Conservation (phyloP, 2,329 filamentous ascomycete species). For the Immersiporthe knoxdaviesiana region DNA sequence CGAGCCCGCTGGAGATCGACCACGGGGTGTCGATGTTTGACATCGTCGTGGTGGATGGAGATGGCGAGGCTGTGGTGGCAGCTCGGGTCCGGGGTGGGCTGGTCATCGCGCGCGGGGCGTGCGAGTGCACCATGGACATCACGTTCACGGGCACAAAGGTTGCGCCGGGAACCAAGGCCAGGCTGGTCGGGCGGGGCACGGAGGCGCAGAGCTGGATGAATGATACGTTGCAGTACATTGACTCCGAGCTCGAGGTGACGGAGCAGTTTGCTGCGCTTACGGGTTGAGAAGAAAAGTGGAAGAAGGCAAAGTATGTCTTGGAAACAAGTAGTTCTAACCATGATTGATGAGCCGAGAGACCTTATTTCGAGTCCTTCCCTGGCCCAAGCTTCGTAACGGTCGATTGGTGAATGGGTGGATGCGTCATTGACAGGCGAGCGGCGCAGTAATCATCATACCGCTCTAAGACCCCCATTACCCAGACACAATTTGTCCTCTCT, state of each 20-base stretch:
- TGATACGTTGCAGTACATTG: constrained; percentile 31
- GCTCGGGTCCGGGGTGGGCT: constrained; percentile 38
- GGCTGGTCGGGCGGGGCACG: constrained; percentile 27
- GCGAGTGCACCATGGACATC: constrained; percentile 36
- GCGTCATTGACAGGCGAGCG: background rate
- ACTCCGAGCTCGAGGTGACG: constrained; percentile 18
- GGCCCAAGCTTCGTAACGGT: background rate
- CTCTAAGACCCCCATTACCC: background rate
- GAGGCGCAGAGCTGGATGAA: constrained; percentile 31
- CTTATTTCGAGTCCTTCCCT: background rate
- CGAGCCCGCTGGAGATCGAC: constrained; percentile 39
- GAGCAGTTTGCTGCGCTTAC: constrained; percentile 16
- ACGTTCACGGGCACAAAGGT: constrained; percentile 25
- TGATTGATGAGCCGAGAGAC: background rate
- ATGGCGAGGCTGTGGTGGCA: constrained; percentile 28
- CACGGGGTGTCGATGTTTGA: constrained; percentile 39
- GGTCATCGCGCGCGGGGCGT: constrained; percentile 35
- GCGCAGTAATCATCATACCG: background rate
- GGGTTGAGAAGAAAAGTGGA: background rate
- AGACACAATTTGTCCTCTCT: background rate
- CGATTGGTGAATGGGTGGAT: background rate
- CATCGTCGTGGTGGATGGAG: constrained; percentile 30
- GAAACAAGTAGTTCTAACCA: background rate
- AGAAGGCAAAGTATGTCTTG: background rate
- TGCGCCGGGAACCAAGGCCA: constrained; percentile 16